Percentiles rank a stretch among this genome's conserved stretches.
Evolutionary conservation across 768 basidiomycete species (phyloP).

Genomic region (Pleurotus eryngii): DNA sequence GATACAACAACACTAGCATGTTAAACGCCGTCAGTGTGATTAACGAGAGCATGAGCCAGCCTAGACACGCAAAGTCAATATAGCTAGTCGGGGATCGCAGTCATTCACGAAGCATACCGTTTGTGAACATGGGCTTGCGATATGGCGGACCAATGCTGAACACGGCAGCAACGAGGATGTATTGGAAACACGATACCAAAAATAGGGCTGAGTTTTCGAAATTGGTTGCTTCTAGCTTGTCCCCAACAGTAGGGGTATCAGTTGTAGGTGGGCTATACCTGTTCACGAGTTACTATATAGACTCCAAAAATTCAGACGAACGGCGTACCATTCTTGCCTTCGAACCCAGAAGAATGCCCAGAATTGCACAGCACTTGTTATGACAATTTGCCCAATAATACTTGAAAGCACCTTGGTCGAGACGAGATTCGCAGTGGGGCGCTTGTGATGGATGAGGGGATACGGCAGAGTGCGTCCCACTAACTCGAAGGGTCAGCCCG

Average conservation of each 20-base stretch:
- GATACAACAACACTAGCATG: conserved; percentile 69
- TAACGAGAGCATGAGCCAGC: conserved; percentile 79
- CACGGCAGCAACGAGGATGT: conserved; percentile 93
- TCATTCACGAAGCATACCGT: conserved; percentile 51
- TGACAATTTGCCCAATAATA: conserved; percentile 87
- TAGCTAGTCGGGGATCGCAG: background rate
- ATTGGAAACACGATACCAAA: conserved; percentile 96
- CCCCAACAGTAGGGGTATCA: conserved; percentile 44
- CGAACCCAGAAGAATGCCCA: conserved; percentile 92
- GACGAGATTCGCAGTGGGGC: conserved; percentile 93
- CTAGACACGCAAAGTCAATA: conserved; percentile 33
- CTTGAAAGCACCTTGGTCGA: conserved; percentile 94
- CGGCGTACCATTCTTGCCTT: conserved; percentile 71
- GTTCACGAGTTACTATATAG: background rate
- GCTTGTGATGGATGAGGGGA: conserved; percentile 79
- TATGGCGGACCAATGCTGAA: conserved; percentile 99
- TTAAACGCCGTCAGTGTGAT: conserved; percentile 68
- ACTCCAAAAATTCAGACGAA: background rate
- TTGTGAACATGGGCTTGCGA: conserved; percentile 92
- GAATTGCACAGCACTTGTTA: conserved; percentile 79
- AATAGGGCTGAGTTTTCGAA: conserved; percentile 93
- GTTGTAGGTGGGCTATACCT: conserved; percentile 68
- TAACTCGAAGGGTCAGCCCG: conserved; percentile 26
- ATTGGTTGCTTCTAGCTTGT: conserved; percentile 80
- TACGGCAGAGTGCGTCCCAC: conserved; percentile 96